Evolutionary conservation across 768 basidiomycete species (phyloP).

Genomic region (Phanerochaete carnosa): DNA sequence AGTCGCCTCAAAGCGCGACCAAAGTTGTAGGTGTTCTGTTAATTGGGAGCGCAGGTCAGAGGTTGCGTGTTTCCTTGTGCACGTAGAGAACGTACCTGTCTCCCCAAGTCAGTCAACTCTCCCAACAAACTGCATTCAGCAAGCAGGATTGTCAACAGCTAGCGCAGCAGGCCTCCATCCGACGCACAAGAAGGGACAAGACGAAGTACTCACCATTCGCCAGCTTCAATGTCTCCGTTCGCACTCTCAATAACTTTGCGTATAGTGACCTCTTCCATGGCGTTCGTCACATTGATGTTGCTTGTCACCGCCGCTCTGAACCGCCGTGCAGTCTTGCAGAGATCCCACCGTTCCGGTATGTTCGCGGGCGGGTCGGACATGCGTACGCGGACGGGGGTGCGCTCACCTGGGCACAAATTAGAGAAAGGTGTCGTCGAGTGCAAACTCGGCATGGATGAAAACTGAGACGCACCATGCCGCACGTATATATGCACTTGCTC

Average conservation of each 20-base stretch:
- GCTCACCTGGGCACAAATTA: slow-evolving; percentile 58
- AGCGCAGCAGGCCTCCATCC: background rate
- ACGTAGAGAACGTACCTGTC: slow-evolving; percentile 42
- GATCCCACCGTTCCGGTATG: slow-evolving; percentile 66
- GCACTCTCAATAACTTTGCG: slow-evolving; percentile 51
- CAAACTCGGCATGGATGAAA: background rate
- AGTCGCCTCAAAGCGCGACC: slow-evolving; percentile 57
- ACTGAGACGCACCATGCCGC: slow-evolving; percentile 57
- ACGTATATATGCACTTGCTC: slow-evolving; percentile 76
- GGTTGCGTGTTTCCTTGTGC: no score
- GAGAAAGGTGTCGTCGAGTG: background rate
- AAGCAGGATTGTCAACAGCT: background rate
- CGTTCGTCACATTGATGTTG: slow-evolving; percentile 22
- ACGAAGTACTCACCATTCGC: slow-evolving; percentile 54
- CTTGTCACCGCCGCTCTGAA: slow-evolving; percentile 45
- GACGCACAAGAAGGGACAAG: background rate
- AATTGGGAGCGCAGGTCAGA: no score
- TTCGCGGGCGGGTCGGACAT: slow-evolving; percentile 58
- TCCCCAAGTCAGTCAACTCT: slow-evolving; percentile 67
- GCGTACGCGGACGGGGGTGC: slow-evolving; percentile 71
- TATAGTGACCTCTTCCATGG: slow-evolving; percentile 32
- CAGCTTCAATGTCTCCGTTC: slow-evolving; percentile 51
- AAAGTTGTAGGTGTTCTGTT: slow-evolving; percentile 62
- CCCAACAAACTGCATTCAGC: slow-evolving; percentile 53
- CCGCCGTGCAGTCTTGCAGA: slow-evolving; percentile 54